Evolutionary conservation across 2,329 filamentous ascomycete genomes (phyloP).

Genomic region (Nigrospora oryzae): DNA sequence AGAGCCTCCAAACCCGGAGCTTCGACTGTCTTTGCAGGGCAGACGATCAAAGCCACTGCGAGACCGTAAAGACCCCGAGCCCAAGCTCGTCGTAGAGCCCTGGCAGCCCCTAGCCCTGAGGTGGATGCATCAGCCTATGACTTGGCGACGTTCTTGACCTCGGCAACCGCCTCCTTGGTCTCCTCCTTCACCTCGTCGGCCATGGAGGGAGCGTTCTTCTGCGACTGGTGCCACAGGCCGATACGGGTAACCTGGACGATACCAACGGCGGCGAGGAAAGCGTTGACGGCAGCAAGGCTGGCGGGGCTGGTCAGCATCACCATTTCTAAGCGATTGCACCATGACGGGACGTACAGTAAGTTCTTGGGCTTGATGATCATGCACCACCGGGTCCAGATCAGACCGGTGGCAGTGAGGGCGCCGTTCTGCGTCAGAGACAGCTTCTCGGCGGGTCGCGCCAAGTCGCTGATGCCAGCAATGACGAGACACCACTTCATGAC

Average conservation of each 20-base stretch:
- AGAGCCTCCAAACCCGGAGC: too few species aligned
- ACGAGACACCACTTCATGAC: constrained; percentile 98
- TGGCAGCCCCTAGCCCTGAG: too few species aligned
- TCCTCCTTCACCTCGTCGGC: constrained; percentile 5
- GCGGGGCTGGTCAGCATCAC: neutral
- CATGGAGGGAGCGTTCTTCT: constrained; percentile 39
- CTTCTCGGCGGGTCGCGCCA: constrained; percentile 82
- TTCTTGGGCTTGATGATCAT: constrained; percentile 93
- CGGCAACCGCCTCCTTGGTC: constrained; percentile 5
- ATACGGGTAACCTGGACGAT: constrained; percentile 77
- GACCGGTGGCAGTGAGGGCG: constrained; percentile 80
- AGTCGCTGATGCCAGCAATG: constrained; percentile 84
- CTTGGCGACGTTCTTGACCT: constrained; percentile 5
- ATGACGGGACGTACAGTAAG: constrained; percentile 56
- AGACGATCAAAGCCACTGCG: too few species aligned
- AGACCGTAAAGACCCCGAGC: too few species aligned
- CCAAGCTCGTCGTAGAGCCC: too few species aligned
- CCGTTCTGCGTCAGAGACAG: constrained; percentile 89
- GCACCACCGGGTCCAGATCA: constrained; percentile 99
- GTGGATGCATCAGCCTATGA: neutral
- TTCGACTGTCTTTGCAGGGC: too few species aligned
- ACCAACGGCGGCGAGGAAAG: constrained; percentile 89
- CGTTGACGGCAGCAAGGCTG: constrained; percentile 83
- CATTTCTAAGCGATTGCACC: neutral
- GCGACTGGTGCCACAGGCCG: constrained; percentile 50